These are phyloP conservation scores for Mortierella antarctica DNA, from an alignment of 192 early-diverging fungal species.

Conservation along the genomic window DNA sequence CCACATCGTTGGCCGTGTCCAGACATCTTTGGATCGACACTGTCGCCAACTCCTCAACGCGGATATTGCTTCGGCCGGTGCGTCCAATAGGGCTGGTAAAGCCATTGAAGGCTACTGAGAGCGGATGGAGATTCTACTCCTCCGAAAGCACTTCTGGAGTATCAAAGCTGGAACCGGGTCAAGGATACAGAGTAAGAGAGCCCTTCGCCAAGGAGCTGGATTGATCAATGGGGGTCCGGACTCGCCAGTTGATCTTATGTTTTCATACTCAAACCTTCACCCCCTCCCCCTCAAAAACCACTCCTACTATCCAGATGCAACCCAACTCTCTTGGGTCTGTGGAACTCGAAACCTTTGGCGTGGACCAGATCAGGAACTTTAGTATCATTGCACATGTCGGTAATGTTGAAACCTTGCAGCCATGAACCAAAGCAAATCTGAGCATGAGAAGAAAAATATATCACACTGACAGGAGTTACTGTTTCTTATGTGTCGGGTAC, in stretches of 20 bases:
- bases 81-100: too few species aligned
- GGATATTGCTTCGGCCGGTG: too few species aligned
- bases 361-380: conserved; percentile 93
- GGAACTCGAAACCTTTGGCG: conserved; percentile 75
- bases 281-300: neutral
- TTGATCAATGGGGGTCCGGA: neutral
- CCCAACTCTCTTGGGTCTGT: conserved; percentile 40
- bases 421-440: neutral
- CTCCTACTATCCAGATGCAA: conserved; percentile 10
- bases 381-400: conserved; percentile 88
- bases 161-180: conserved; percentile 12
- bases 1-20: too few species aligned
- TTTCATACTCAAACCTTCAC: neutral
- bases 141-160: too few species aligned
- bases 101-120: too few species aligned
- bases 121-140: too few species aligned
- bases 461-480: neutral
- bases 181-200: conserved; percentile 26
- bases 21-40: too few species aligned
- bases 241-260: neutral
- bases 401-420: conserved; percentile 17
- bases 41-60: too few species aligned
- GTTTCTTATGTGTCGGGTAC: neutral
- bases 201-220: too few species aligned
- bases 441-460: neutral